A percentile compares a stretch with the other conserved stretches of the same genome.
These are phyloP conservation scores for Raphanus hybrid DNA, from an alignment of 441 rosid species.

Conservation along the genomic window DNA sequence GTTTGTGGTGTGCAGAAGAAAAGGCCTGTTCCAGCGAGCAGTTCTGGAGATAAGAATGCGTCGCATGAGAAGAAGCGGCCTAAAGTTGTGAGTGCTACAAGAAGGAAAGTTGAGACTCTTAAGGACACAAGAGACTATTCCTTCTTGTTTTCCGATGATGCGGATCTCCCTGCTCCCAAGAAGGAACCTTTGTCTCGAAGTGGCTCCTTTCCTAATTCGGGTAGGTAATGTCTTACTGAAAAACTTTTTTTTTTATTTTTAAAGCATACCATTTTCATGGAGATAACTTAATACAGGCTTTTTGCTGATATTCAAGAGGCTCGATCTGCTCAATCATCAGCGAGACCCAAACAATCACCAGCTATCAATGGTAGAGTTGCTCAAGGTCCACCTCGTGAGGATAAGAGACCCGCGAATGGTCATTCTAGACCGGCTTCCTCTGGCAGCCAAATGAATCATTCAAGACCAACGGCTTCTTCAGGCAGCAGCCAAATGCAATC, in stretches of 20 bases:
- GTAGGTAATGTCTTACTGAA: conserved; percentile 49
- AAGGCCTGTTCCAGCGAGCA: conserved; percentile 48
- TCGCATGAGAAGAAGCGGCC: conserved; percentile 40
- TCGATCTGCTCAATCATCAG: conserved; percentile 52
- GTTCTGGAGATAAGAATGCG: conserved; percentile 49
- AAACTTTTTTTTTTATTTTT: conserved; percentile 36
- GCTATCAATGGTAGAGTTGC: conserved; percentile 51
- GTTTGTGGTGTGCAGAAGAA: conserved; percentile 55
- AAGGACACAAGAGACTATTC: conserved; percentile 88
- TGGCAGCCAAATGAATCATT: conserved; percentile 31
- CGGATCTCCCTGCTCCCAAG: conserved; percentile 59
- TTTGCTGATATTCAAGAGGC: conserved; percentile 84
- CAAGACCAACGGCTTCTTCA: conserved; percentile 26
- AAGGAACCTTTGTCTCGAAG: conserved; percentile 53
- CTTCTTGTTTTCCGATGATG: conserved; percentile 79
- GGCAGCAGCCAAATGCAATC: conserved; percentile 41
- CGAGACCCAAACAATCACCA: conserved; percentile 55
- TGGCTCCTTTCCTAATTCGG: conserved; percentile 54
- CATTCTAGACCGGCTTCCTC: conserved; percentile 38
- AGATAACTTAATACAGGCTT: conserved; percentile 52
- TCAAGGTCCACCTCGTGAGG: conserved; percentile 35
- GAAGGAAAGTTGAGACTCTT: conserved; percentile 65
- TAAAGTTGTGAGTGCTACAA: conserved; percentile 55
- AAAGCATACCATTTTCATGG: conserved; percentile 55
- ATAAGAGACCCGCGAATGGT: conserved; percentile 38